Evolutionary conservation across 495 filamentous ascomycete genomes (phyloP).

Genomic region (Copromyces sp.): DNA sequence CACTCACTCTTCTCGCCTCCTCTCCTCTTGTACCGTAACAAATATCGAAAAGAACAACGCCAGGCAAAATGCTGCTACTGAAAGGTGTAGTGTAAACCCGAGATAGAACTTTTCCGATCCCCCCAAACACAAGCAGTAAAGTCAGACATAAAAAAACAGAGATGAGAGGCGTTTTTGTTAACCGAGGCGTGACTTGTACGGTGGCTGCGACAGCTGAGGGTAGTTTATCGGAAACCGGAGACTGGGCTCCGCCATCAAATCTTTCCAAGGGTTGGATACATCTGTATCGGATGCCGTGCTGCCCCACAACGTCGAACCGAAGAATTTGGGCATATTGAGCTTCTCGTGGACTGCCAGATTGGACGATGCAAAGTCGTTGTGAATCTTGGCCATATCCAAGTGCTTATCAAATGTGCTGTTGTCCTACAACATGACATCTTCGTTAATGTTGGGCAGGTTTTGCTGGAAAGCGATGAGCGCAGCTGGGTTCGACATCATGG

Average conservation of each 20-base stretch:
- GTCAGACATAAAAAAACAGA: not conserved
- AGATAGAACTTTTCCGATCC: not conserved
- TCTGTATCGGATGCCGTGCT: not conserved
- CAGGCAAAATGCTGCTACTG: not conserved
- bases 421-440: constrained; percentile 33
- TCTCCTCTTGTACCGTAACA: not conserved
- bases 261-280: not conserved
- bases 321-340: not conserved
- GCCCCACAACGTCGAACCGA: not conserved
- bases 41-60: not conserved
- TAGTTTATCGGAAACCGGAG: not conserved
- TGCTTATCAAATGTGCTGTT: not conserved
- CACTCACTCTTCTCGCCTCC: not conserved
- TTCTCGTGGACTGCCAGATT: not conserved
- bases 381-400: not conserved
- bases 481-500: constrained; percentile 29
- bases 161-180: not conserved
- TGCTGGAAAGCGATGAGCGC: constrained; percentile 22
- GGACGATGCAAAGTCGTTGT: not conserved
- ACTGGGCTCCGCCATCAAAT: not conserved
- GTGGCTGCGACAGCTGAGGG: not conserved
- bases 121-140: not conserved
- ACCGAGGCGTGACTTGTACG: not conserved
- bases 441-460: constrained; percentile 36
- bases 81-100: not conserved